Conservation (phyloP, 2,329 filamentous ascomycete genomes). For the Rutstroemia sp. region DNA sequence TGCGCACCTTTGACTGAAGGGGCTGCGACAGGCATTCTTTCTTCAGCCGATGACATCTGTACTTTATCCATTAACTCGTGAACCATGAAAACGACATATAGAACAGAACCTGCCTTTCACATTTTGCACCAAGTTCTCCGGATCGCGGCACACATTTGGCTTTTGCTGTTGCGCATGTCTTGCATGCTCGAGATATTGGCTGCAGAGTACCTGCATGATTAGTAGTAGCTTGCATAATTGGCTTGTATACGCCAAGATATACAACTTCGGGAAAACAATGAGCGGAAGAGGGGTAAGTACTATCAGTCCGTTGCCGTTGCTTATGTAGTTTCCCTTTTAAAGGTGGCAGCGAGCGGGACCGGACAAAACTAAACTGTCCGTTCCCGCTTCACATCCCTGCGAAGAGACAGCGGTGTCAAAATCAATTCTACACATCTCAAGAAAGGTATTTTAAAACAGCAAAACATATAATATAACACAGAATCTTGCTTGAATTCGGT, state of each 20-base stretch:
- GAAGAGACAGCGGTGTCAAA: neutral
- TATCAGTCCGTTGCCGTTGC: conserved; percentile 1
- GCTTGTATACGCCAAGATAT: neutral
- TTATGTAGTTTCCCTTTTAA: neutral
- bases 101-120: conserved; percentile 1
- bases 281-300: neutral
- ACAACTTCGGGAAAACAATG: neutral
- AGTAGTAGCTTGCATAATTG: neutral
- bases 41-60: conserved; percentile 5
- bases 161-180: conserved; percentile 7
- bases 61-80: neutral
- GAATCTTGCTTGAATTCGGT: conserved; percentile 5
- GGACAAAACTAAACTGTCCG: neutral
- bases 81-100: neutral
- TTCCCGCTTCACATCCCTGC: neutral
- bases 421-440: neutral
- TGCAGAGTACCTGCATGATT: neutral
- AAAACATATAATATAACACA: neutral
- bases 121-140: neutral
- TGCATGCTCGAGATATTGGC: neutral
- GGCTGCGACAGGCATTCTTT: neutral
- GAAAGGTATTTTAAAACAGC: neutral
- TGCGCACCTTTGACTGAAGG: neutral
- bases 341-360: neutral
- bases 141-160: neutral